Conservation (phyloP, 2,329 filamentous ascomycete species). For the Ophioceras dolichostomum region DNA sequence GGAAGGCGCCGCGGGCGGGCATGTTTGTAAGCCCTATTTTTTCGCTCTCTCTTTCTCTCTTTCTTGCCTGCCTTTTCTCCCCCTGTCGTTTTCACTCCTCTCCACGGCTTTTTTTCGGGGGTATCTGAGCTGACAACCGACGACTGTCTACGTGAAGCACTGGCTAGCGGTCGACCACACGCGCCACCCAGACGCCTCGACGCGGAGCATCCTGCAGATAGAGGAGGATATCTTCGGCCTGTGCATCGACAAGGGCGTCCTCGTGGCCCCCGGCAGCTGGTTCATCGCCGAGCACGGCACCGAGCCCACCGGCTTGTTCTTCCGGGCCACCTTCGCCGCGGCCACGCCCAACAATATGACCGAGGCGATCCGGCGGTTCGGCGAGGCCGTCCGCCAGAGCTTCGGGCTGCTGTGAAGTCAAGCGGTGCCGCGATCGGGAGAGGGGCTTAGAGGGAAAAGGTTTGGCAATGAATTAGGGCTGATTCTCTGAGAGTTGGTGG, state of each 20-base stretch:
- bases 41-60: neutral
- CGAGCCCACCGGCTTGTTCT: slow-evolving; percentile 58
- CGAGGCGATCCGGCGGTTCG: slow-evolving; percentile 64
- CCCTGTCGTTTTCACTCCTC: too few species aligned
- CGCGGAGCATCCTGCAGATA: slow-evolving; percentile 47
- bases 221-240: slow-evolving; percentile 80
- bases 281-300: slow-evolving; percentile 65
- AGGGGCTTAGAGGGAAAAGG: too few species aligned
- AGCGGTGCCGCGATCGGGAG: too few species aligned
- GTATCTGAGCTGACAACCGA: slow-evolving; percentile 4
- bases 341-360: slow-evolving; percentile 60
- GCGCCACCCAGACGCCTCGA: slow-evolving; percentile 48
- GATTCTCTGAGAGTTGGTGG: too few species aligned
- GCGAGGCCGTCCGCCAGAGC: slow-evolving; percentile 54
- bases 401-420: slow-evolving; percentile 26
- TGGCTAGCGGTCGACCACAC: slow-evolving; percentile 61
- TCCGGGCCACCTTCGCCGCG: slow-evolving; percentile 81
- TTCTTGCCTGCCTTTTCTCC: neutral
- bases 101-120: too few species aligned
- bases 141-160: slow-evolving; percentile 41
- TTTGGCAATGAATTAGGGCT: too few species aligned
- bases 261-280: slow-evolving; percentile 81
- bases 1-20: slow-evolving; percentile 69
- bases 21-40: slow-evolving; percentile 68
- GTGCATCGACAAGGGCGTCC: slow-evolving; percentile 62